These are phyloP conservation scores for Tinospora cordifolia DNA, from an alignment of 164 flowering plant genomes.

Conservation along the genomic window DNA sequence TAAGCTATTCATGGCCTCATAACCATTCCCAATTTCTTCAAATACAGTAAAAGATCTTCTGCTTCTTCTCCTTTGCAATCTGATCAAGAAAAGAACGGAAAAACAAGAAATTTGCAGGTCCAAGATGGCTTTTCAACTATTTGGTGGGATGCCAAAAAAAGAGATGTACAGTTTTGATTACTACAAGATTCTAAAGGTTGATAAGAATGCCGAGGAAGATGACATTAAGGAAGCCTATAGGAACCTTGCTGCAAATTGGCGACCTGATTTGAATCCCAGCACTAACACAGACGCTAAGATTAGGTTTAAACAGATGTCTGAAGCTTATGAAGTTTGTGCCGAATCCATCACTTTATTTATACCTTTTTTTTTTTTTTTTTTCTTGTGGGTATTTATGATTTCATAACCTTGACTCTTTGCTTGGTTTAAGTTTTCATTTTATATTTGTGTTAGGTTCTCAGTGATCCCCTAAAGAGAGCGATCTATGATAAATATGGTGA, in stretches of 20 bases:
- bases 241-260: constrained; percentile 75
- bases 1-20: no score
- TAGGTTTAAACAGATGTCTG: constrained; percentile 65
- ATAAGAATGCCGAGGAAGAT: constrained; percentile 49
- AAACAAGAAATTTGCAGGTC: no score
- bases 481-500: no score
- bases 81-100: no score
- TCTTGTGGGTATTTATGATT: neutral
- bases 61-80: no score
- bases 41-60: no score
- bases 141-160: no score
- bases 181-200: constrained; percentile 51
- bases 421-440: neutral
- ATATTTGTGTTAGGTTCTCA: constrained; percentile 36
- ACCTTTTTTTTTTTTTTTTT: neutral
- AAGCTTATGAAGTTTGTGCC: constrained; percentile 53
- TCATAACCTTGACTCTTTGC: no score
- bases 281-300: constrained; percentile 65
- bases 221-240: constrained; percentile 68
- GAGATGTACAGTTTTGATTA: constrained; percentile 66
- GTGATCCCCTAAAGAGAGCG: constrained; percentile 58
- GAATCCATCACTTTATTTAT: no score
- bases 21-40: no score
- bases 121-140: no score
- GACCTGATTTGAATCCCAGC: constrained; percentile 62